A percentile compares a stretch with the other conserved stretches of the same genome.
Conservation (phyloP, 179 eudicot species). For the Monotropa hypopitys region DNA sequence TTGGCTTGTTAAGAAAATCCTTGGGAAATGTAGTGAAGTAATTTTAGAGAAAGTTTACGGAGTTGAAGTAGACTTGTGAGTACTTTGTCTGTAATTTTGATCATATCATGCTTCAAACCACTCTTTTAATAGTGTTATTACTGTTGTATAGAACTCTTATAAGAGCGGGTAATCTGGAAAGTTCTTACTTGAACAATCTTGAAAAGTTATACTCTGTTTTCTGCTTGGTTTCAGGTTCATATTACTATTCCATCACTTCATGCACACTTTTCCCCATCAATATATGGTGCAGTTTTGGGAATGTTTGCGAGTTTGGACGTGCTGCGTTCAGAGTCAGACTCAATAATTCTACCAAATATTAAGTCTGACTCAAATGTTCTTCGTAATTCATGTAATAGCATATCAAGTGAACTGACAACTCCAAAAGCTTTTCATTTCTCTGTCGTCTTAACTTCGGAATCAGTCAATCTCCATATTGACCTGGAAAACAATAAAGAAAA, state of each 20-base stretch:
- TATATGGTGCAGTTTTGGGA: slow-evolving; percentile 37
- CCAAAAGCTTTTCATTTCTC: slow-evolving; percentile 26
- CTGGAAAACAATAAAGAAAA: slow-evolving; percentile 50
- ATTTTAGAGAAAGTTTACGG: not conserved
- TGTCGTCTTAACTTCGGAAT: slow-evolving; percentile 30
- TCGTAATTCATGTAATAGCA: slow-evolving; percentile 8
- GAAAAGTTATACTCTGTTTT: slow-evolving; percentile 5
- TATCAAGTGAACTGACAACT: slow-evolving; percentile 19
- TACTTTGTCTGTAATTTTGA: not conserved
- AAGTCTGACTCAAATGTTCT: not conserved
- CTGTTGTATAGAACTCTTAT: too few relatives aligned
- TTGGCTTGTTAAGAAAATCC: not conserved
- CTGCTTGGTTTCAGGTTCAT: slow-evolving; percentile 40
- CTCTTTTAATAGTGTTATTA: too few relatives aligned
- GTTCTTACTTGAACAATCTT: not conserved
- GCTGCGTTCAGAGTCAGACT: slow-evolving; percentile 22
- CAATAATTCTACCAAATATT: slow-evolving; percentile 4
- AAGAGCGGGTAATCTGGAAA: not conserved
- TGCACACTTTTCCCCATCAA: slow-evolving; percentile 44
- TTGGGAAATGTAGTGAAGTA: not conserved
- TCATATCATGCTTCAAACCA: not conserved
- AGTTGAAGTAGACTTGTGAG: not conserved
- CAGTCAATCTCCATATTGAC: slow-evolving; percentile 35
- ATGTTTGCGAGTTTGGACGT: slow-evolving; percentile 22
- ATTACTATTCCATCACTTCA: slow-evolving; percentile 31